These are phyloP conservation scores for Neonectria neomacrospora DNA, from an alignment of 2,329 filamentous ascomycete genomes.

Conservation along the genomic window DNA sequence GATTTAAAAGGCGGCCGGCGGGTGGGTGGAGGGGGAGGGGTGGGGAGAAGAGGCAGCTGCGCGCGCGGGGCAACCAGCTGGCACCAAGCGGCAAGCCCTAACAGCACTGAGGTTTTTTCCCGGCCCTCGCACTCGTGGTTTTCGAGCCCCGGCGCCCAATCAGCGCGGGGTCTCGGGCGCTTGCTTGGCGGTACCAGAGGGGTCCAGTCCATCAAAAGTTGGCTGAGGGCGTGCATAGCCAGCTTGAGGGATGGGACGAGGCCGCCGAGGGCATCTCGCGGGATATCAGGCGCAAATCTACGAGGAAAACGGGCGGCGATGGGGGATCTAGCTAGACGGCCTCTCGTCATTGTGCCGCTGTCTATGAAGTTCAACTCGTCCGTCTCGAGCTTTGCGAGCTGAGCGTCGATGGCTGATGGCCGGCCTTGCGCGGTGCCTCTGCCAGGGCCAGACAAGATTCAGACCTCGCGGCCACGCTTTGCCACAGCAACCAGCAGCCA, in stretches of 20 bases:
- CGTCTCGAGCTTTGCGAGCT: neutral
- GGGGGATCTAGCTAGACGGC: conserved; percentile 36
- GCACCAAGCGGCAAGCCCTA: conserved; percentile 48
- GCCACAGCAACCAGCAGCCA: conserved; percentile 10
- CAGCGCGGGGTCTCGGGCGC: conserved; percentile 16
- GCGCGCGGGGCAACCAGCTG: conserved; percentile 51
- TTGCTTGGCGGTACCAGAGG: conserved; percentile 25
- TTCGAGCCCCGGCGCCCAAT: conserved; percentile 29
- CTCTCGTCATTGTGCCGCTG: conserved; percentile 15
- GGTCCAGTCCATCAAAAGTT: conserved; percentile 24
- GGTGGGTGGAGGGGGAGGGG: conserved; percentile 45
- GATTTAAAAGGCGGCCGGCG: conserved; percentile 52
- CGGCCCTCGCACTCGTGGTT: conserved; percentile 30
- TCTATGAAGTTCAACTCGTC: neutral
- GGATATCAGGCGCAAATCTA: conserved; percentile 18
- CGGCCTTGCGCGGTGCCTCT: neutral
- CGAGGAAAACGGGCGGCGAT: neutral
- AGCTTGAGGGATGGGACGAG: conserved; percentile 38
- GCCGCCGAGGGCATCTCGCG: conserved; percentile 23
- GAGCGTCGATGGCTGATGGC: neutral
- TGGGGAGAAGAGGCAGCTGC: conserved; percentile 42
- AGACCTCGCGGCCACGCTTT: conserved; percentile 15
- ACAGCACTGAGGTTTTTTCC: conserved; percentile 48
- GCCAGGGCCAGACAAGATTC: neutral
- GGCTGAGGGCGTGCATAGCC: conserved; percentile 26